A percentile compares a stretch with the other conserved stretches of the same genome.
phyloP scores from a whole-genome alignment of 2,329 filamentous ascomycete species.

The Colletotrichum sp. region DNA sequence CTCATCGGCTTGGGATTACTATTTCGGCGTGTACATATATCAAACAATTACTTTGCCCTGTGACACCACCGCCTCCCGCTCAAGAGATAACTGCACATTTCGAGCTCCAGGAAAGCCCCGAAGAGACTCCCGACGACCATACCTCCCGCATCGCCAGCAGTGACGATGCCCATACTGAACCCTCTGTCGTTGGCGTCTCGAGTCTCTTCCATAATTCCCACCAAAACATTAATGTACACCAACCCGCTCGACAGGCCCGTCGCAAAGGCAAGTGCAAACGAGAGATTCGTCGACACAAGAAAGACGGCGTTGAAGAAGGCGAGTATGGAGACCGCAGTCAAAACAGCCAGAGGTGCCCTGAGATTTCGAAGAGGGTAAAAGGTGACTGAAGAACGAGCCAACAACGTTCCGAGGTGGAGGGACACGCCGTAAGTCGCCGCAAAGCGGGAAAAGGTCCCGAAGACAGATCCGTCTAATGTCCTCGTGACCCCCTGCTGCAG shows the following conservation, averaged over 20 bases:
- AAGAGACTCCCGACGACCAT: conserved; percentile 28
- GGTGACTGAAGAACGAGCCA: conserved; percentile 26
- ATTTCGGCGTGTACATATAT: background rate
- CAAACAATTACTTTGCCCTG: background rate
- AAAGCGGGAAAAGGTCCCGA: conserved; percentile 31
- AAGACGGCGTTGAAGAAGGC: conserved; percentile 26
- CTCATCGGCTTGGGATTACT: background rate
- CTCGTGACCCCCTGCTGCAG: conserved; percentile 32
- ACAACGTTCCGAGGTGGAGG: conserved; percentile 32
- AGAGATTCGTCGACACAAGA: conserved; percentile 25
- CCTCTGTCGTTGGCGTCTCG: conserved; percentile 24
- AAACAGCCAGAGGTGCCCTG: background rate
- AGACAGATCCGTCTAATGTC: conserved; percentile 26
- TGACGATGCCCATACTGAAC: conserved; percentile 31
- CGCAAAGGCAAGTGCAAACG: conserved; percentile 29
- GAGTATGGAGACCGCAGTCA: conserved; percentile 9
- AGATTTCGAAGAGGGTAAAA: conserved; percentile 21
- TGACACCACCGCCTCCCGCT: conserved; percentile 1
- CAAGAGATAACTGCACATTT: conserved; percentile 2
- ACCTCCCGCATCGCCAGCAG: conserved; percentile 32
- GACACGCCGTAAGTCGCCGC: conserved; percentile 29
- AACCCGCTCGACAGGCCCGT: conserved; percentile 32
- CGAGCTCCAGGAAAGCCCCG: conserved; percentile 26
- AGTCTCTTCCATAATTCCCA: conserved; percentile 23
- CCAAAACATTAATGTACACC: conserved; percentile 30